Evolutionary conservation across 1,284 basidiomycete species (phyloP).

Genomic region (Coniferiporia sulphurascens): DNA sequence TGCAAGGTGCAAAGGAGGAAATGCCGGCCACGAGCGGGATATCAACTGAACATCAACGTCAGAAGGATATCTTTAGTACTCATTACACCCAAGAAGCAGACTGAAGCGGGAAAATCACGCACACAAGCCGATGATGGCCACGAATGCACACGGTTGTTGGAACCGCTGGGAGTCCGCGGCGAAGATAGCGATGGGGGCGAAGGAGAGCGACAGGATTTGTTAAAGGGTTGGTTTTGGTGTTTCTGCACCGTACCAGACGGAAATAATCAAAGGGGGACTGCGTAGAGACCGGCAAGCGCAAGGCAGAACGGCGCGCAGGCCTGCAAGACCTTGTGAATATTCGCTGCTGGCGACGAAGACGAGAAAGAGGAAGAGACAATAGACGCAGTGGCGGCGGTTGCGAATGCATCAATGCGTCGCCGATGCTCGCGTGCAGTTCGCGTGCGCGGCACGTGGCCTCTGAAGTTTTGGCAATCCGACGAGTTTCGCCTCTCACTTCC

Average conservation of each 20-base stretch:
- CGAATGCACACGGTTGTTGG: neutral
- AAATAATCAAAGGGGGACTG: slow-evolving; percentile 5
- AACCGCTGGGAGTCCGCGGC: neutral
- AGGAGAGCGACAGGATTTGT: neutral
- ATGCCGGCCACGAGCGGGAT: slow-evolving; percentile 1
- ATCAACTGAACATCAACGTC: neutral
- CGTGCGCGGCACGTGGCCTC: slow-evolving; percentile 1
- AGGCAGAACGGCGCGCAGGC: neutral
- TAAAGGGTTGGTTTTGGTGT: neutral
- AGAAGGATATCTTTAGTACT: too few relatives aligned
- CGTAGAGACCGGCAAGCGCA: neutral
- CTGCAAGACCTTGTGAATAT: neutral
- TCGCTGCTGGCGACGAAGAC: neutral
- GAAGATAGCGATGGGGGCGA: neutral
- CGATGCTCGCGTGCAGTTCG: neutral
- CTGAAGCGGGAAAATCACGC: neutral
- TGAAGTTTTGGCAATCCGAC: neutral
- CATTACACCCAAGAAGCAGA: neutral
- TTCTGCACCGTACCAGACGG: slow-evolving; percentile 13
- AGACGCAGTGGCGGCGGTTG: neutral
- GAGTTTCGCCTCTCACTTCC: neutral
- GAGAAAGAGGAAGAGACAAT: neutral
- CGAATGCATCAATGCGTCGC: neutral
- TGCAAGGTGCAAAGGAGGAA: neutral
- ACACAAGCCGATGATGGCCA: neutral